These are phyloP conservation scores for Amylostereum areolatum DNA, from an alignment of 1,284 basidiomycete genomes.

Conservation along the genomic window DNA sequence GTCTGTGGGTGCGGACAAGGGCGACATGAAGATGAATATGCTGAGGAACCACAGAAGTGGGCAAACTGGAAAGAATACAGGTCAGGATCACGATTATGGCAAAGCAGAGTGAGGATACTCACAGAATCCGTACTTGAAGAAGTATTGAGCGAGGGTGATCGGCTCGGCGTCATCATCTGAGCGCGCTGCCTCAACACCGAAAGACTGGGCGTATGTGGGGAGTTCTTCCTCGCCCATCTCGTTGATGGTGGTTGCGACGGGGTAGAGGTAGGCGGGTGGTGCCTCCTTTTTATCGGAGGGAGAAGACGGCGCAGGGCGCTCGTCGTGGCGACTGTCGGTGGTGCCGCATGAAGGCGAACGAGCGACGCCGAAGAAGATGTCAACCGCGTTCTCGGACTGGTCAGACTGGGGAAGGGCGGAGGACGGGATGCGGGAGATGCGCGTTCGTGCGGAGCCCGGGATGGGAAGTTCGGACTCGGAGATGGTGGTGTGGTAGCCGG, in stretches of 20 bases:
- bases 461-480: neutral
- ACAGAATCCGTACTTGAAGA: constrained; percentile 11
- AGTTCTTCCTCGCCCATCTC: constrained; percentile 4
- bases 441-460: neutral
- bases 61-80: constrained; percentile 4
- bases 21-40: constrained; percentile 3
- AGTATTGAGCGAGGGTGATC: constrained; percentile 6
- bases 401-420: neutral
- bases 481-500: neutral
- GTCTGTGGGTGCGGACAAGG: constrained; percentile 5
- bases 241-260: neutral
- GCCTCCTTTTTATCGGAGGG: neutral
- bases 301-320: neutral
- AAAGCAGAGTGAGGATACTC: neutral
- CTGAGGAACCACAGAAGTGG: constrained; percentile 10
- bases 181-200: neutral
- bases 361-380: constrained; percentile 2
- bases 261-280: constrained; percentile 2
- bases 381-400: constrained; percentile 1
- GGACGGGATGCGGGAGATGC: neutral
- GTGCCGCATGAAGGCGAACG: neutral
- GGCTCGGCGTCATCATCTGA: constrained; percentile 1
- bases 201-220: constrained; percentile 5
- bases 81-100: neutral
- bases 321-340: constrained; percentile 1